Evolutionary conservation across 2,329 filamentous ascomycete genomes (phyloP).

Genomic region (Phialophora chinensis): DNA sequence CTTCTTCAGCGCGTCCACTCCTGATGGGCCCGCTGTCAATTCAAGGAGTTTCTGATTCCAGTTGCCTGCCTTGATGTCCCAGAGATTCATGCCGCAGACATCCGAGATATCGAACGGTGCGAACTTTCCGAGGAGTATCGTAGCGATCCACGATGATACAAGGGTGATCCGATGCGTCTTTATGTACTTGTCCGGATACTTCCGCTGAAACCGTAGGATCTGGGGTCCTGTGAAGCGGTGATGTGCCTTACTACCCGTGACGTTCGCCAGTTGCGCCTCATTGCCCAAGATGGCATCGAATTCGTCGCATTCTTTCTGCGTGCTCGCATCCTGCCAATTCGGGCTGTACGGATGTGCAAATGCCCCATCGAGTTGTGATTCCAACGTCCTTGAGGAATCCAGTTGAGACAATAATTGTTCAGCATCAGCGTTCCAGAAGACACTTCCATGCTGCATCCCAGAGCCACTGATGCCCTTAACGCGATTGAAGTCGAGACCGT

Average conservation of each 20-base stretch:
- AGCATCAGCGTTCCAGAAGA: conserved; percentile 82
- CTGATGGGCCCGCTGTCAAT: conserved; percentile 72
- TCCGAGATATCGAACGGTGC: conserved; percentile 93
- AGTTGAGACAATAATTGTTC: conserved; percentile 68
- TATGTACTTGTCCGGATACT: conserved; percentile 79
- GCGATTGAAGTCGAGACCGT: conserved; percentile 72
- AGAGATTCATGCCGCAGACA: conserved; percentile 95
- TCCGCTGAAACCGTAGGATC: conserved; percentile 84
- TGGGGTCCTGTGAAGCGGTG: conserved; percentile 98
- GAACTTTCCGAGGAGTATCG: conserved; percentile 80
- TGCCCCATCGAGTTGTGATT: conserved; percentile 73
- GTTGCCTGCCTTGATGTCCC: conserved; percentile 77
- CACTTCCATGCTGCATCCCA: conserved; percentile 96
- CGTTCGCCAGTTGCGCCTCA: conserved; percentile 71
- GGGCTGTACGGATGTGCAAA: conserved; percentile 88
- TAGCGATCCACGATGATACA: conserved; percentile 93
- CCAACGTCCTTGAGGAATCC: conserved; percentile 65
- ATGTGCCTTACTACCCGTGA: conserved; percentile 91
- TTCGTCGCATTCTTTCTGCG: conserved; percentile 85
- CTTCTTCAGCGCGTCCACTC: conserved; percentile 67
- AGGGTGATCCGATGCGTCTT: conserved; percentile 85
- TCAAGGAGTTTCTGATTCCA: conserved; percentile 79
- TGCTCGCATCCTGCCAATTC: conserved; percentile 98
- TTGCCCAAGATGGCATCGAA: conserved; percentile 78
- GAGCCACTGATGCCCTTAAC: conserved; percentile 87